A percentile compares a stretch with the other conserved stretches of the same genome.
Conservation (phyloP, 257 asterid species). For the Pogostemon cablin region DNA sequence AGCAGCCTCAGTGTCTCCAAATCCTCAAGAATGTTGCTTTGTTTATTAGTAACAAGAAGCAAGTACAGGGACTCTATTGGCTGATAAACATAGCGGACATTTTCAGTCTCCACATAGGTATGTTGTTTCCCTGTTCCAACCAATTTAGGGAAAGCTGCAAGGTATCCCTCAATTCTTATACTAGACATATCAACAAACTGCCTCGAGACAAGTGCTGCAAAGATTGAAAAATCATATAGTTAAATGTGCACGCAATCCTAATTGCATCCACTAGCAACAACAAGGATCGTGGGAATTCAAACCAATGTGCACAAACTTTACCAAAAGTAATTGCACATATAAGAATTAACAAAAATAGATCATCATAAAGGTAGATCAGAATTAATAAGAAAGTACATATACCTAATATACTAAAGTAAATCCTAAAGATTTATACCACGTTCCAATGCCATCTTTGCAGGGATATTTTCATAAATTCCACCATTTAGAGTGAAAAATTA, state of each 20-base stretch:
- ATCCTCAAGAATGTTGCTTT: slow-evolving; percentile 96
- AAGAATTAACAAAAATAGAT: too few relatives aligned
- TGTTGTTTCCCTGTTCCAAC: slow-evolving; percentile 93
- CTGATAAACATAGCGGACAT: slow-evolving; percentile 95
- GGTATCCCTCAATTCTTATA: slow-evolving; percentile 92
- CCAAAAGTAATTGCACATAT: too few relatives aligned
- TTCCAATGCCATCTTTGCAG: background rate
- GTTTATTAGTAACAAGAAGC: slow-evolving; percentile 93
- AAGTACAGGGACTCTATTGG: slow-evolving; percentile 84
- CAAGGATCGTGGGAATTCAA: background rate
- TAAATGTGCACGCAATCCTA: slow-evolving; percentile 27
- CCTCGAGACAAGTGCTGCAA: slow-evolving; percentile 89
- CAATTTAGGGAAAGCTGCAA: slow-evolving; percentile 94
- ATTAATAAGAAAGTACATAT: background rate
- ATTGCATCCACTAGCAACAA: background rate
- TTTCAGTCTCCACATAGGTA: slow-evolving; percentile 90
- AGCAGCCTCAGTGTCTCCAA: slow-evolving; percentile 90
- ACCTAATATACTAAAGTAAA: background rate
- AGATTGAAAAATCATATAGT: slow-evolving; percentile 35
- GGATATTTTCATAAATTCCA: background rate
- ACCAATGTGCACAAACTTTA: too few relatives aligned
- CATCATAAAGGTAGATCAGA: too few relatives aligned
- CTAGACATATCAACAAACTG: slow-evolving; percentile 97
- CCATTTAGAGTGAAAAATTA: slow-evolving; percentile 1
- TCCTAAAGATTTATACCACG: too few relatives aligned